Conservation (phyloP, 2,329 filamentous ascomycete genomes). For the Amauroascus niger region DNA sequence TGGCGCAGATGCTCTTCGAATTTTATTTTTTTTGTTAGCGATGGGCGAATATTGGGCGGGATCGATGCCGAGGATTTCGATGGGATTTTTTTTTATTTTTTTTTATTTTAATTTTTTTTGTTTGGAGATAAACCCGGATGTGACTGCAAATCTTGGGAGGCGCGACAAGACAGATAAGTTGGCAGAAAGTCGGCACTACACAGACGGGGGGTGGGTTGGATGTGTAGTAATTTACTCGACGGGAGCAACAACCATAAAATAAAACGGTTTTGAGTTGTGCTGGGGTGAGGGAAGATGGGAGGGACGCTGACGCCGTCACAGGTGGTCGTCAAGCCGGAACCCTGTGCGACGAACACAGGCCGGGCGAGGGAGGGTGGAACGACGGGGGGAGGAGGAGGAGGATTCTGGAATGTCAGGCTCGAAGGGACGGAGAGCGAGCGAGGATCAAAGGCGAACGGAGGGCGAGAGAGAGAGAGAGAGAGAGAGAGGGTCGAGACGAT, state of each 20-base stretch:
- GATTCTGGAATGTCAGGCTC: background rate
- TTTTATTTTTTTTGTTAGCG: background rate
- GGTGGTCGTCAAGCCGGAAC: slow-evolving; percentile 3
- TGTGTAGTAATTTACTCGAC: background rate
- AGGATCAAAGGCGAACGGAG: too few relatives aligned
- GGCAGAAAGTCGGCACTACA: background rate
- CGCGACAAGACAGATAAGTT: background rate
- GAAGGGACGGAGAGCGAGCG: background rate
- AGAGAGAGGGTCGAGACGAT: background rate
- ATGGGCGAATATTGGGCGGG: background rate
- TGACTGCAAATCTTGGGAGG: background rate
- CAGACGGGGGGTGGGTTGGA: too few relatives aligned
- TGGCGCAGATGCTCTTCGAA: background rate
- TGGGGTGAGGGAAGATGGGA: background rate
- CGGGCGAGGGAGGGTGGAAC: slow-evolving; percentile 4
- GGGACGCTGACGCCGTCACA: slow-evolving; percentile 3
- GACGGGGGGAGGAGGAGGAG: background rate
- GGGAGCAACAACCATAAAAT: too few relatives aligned
- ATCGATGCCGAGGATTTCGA: background rate
- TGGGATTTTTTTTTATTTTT: too few relatives aligned
- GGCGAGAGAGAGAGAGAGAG: too few relatives aligned
- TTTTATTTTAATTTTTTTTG: too few relatives aligned
- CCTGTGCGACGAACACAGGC: slow-evolving; percentile 6
- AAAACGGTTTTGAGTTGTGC: background rate
- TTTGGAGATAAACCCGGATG: background rate